These are phyloP conservation scores for Acanthamoeba lenticulata DNA, from an alignment of 208 protist species.

Conservation along the genomic window DNA sequence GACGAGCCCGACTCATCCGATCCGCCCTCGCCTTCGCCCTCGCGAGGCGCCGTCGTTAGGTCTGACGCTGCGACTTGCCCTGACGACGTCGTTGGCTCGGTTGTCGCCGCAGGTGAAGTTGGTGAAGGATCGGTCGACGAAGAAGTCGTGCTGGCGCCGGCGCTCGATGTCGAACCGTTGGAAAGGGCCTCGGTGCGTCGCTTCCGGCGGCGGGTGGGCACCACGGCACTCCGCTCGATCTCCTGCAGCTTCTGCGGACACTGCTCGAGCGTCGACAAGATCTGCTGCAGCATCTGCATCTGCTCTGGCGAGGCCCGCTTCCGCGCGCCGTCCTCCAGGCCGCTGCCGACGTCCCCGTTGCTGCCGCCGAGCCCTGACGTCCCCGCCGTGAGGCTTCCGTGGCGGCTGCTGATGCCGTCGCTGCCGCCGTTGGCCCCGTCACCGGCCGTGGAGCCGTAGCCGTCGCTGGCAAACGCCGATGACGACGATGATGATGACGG, in stretches of 20 bases:
- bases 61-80: not conserved
- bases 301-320: conserved; percentile 19
- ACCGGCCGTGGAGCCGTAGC: no score
- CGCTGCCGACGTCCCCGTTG: not conserved
- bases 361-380: not conserved
- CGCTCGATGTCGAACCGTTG: no score
- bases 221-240: not conserved
- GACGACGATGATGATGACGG: not conserved
- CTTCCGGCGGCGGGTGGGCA: not conserved
- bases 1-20: not conserved
- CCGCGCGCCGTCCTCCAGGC: not conserved
- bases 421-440: not conserved
- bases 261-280: not conserved
- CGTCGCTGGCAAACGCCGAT: no score
- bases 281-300: conserved; percentile 36
- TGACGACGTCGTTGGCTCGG: no score
- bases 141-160: no score
- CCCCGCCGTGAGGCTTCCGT: not conserved
- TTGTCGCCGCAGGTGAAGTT: not conserved
- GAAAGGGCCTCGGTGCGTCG: not conserved
- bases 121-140: not conserved
- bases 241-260: not conserved
- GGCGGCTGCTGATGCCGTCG: not conserved
- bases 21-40: not conserved
- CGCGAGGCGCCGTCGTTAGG: not conserved